Evolutionary conservation across 257 asterid genomes (phyloP).

Genomic region (Dorcoceras hygrometricum): DNA sequence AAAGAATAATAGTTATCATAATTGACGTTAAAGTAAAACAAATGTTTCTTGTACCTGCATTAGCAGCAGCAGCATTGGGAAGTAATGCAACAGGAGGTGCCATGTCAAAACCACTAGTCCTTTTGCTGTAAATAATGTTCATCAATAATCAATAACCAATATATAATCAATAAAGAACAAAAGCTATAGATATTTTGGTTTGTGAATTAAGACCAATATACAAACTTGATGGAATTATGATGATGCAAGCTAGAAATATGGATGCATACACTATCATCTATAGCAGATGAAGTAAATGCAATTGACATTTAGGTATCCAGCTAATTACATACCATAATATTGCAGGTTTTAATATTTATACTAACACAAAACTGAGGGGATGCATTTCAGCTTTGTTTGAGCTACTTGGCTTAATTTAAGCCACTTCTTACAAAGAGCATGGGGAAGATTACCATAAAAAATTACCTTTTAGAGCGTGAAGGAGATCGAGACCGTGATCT

Average conservation of each 20-base stretch:
- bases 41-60: slow-evolving; percentile 52
- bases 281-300: not conserved
- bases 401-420: no score
- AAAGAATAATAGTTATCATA: slow-evolving; percentile 40
- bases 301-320: not conserved
- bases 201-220: slow-evolving; percentile 10
- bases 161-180: slow-evolving; percentile 28
- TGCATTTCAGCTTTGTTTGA: no score
- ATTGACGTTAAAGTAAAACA: slow-evolving; percentile 16
- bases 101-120: slow-evolving; percentile 98
- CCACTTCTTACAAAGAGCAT: not conserved
- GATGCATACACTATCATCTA: no score
- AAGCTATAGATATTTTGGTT: slow-evolving; percentile 23
- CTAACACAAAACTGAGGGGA: not conserved
- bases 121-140: slow-evolving; percentile 88
- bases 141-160: no score
- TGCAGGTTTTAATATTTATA: not conserved
- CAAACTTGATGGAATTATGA: not conserved
- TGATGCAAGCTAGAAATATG: not conserved
- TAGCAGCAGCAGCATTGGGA: slow-evolving; percentile 49
- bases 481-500: slow-evolving; percentile 83
- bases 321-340: not conserved
- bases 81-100: slow-evolving; percentile 81
- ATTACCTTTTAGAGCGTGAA: slow-evolving; percentile 83
- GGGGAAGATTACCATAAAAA: slow-evolving; percentile 9